Evolutionary conservation across 1,284 basidiomycete species (phyloP).

Genomic region (Cutaneotrichosporon spelunceum): DNA sequence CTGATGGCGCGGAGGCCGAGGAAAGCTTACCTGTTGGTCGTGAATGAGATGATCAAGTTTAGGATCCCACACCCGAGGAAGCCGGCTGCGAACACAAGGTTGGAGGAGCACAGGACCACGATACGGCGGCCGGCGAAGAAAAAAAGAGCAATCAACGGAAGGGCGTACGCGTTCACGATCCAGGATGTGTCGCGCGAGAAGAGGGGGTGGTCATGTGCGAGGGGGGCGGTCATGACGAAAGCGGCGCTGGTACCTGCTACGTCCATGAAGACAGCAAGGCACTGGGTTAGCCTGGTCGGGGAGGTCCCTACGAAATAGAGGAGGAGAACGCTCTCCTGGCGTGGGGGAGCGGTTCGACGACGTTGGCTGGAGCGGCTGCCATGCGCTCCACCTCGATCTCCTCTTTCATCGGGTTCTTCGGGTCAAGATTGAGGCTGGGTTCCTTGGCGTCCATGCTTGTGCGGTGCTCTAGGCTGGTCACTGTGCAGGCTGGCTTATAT

Average conservation of each 20-base stretch:
- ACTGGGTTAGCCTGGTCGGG: conserved; percentile 13
- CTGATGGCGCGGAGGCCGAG: conserved; percentile 46
- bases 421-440: not conserved
- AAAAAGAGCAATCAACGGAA: conserved; percentile 38
- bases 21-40: conserved; percentile 46
- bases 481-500: not conserved
- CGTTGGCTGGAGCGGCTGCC: conserved; percentile 10
- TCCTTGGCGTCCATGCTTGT: not conserved
- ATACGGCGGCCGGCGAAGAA: conserved; percentile 45
- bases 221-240: conserved; percentile 46
- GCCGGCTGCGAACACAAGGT: conserved; percentile 41
- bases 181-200: conserved; percentile 36
- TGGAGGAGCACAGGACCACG: conserved; percentile 45
- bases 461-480: not conserved
- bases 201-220: conserved; percentile 38
- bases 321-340: conserved; percentile 33
- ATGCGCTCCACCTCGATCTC: not conserved
- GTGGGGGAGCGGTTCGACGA: conserved; percentile 28
- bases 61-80: conserved; percentile 43
- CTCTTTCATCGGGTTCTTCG: not conserved
- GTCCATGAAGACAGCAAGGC: conserved; percentile 39
- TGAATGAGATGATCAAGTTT: conserved; percentile 48
- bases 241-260: conserved; percentile 41
- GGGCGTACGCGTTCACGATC: conserved; percentile 39
- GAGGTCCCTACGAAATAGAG: conserved; percentile 33